Base-by-base conservation (phyloP, 306 rosid species). In the Clitoria ternatea region DNA sequence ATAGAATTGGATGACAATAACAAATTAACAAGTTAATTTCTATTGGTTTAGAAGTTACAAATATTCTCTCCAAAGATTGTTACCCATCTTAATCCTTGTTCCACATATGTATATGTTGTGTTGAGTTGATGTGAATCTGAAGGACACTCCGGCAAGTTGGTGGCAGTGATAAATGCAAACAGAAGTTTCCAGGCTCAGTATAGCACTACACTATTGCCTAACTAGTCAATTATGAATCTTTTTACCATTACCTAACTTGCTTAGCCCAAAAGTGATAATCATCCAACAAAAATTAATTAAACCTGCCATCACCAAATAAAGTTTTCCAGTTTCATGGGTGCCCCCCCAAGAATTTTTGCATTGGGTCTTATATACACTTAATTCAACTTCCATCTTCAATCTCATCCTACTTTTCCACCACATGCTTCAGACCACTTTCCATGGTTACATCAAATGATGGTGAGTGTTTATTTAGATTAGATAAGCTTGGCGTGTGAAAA, bases 211-310 rank as follows among this genome's bases (percentile, higher is more conserved):
- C 75, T 69, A 65, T 47, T 67, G 83, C 82, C 86, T 57, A 80
- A 79, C 85, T 32, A n/a, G 26, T 80, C 53, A 59, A 54, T 68
- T 35, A 77, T 66, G 13, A 62, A 53, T 2, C 3, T 0, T 10
- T 54, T 73, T 12, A 67, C 80, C 73, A 20, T 0, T 73, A 79
- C 92, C 96, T 74, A 92, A 92, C 85, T 89, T 84, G 87, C 65
- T 84, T 82, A 73, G 80, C 87, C 57, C 4, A 77, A 60, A 82
- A 79, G 24, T 67, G 80, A 77, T 45, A 81, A 70, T 57, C 54
- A 65, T 26, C 82, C 70, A 75, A 73, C 78, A 61, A 55, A 76
- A 70, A 62, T 53, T 56, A 69, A 76, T 82, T 52, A 67, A 78
- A 36, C 61, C 63, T 77, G 23, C 35, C 19, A 33, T 81, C 66